phyloP scores from a whole-genome alignment of 179 eudicot genomes.

The Camellia oleifera region DNA sequence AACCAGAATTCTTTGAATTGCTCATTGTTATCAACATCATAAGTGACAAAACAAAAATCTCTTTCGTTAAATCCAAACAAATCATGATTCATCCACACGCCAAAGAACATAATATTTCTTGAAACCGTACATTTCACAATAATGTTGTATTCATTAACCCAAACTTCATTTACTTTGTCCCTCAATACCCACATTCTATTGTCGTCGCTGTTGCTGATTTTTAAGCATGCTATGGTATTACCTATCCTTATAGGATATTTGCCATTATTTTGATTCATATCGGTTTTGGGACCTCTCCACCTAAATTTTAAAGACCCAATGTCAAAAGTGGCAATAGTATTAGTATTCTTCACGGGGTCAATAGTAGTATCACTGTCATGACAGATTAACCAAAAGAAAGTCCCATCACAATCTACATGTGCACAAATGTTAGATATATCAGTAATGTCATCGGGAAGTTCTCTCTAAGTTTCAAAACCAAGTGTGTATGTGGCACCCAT shows the following conservation, averaged over 20 bases:
- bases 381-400: background rate
- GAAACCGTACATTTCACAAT: too few species aligned
- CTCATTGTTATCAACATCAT: too few species aligned
- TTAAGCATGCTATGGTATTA: background rate
- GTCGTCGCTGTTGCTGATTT: background rate
- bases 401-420: background rate
- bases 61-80: background rate
- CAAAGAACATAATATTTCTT: background rate
- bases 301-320: background rate
- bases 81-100: background rate
- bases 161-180: conserved; percentile 2
- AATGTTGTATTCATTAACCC: background rate
- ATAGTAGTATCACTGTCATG: background rate
- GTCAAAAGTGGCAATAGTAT: background rate
- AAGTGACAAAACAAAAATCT: too few species aligned
- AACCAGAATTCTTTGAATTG: too few species aligned
- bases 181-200: background rate
- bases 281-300: background rate
- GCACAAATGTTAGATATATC: background rate
- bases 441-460: background rate
- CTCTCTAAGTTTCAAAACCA: conserved; percentile 4
- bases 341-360: background rate
- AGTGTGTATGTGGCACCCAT: background rate
- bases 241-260: background rate
- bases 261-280: background rate